Conservation (phyloP, 768 basidiomycete genomes). For the Mycena haematopus region DNA sequence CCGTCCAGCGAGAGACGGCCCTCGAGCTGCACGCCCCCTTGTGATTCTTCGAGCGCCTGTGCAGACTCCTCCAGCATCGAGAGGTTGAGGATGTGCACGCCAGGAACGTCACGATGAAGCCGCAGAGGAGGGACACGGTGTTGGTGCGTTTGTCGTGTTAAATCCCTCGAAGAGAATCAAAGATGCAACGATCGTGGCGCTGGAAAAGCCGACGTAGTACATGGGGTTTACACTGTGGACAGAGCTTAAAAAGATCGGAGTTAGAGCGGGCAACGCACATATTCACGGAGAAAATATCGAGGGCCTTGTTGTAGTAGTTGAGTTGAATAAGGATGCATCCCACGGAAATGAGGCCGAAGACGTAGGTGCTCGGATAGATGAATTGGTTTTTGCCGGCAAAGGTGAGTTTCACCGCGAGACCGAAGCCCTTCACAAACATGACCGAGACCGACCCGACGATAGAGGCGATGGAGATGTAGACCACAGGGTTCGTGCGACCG, state of each 20-base stretch:
- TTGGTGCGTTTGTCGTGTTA: slow-evolving; percentile 84
- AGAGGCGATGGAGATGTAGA: slow-evolving; percentile 97
- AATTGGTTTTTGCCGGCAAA: slow-evolving; percentile 95
- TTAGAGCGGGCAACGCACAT: slow-evolving; percentile 65
- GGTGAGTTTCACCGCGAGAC: slow-evolving; percentile 94
- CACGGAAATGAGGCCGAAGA: slow-evolving; percentile 84
- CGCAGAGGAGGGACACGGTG: slow-evolving; percentile 86
- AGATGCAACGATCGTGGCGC: slow-evolving; percentile 91
- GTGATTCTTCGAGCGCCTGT: slow-evolving; percentile 78
- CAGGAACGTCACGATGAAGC: slow-evolving; percentile 95
- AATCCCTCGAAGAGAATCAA: slow-evolving; percentile 97
- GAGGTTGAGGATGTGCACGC: slow-evolving; percentile 92
- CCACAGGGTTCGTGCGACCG: slow-evolving; percentile 86
- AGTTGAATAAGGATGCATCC: slow-evolving; percentile 91
- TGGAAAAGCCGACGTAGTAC: slow-evolving; percentile 97
- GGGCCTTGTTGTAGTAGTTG: slow-evolving; percentile 98
- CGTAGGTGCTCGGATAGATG: slow-evolving; percentile 93
- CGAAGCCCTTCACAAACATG: slow-evolving; percentile 99
- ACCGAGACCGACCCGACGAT: slow-evolving; percentile 95
- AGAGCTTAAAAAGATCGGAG: background rate
- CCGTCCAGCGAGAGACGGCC: slow-evolving; percentile 84
- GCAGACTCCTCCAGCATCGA: slow-evolving; percentile 63
- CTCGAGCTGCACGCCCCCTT: slow-evolving; percentile 69
- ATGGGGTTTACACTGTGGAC: slow-evolving; percentile 87
- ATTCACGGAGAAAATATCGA: slow-evolving; percentile 96